Evolutionary conservation across 495 filamentous ascomycete genomes (phyloP).

Genomic region (Penicillium manginii): DNA sequence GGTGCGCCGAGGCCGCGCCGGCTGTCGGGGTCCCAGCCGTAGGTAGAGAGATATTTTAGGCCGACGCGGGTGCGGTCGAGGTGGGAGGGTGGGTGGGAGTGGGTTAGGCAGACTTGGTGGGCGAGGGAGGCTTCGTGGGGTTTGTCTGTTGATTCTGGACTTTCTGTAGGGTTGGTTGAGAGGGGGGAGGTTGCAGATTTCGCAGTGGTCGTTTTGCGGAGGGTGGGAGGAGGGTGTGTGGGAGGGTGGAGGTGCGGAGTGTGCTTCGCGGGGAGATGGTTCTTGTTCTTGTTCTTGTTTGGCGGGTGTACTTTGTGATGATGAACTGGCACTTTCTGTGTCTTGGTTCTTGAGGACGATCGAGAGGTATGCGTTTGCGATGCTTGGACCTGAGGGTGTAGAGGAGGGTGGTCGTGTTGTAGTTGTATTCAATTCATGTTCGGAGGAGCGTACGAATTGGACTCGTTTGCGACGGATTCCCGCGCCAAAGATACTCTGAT

Average conservation of each 20-base stretch:
- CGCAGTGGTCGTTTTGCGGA: conserved; percentile 40
- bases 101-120: conserved; percentile 78
- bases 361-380: conserved; percentile 70
- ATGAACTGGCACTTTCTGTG: conserved; percentile 2
- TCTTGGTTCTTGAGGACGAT: conserved; percentile 62
- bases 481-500: conserved; percentile 77
- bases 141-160: conserved; percentile 6
- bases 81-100: conserved; percentile 84
- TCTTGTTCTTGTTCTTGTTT: conserved; percentile 16
- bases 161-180: background rate
- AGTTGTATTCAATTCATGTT: conserved; percentile 47
- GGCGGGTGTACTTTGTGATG: conserved; percentile 24
- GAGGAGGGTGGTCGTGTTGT: conserved; percentile 33
- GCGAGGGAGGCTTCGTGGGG: conserved; percentile 74
- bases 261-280: conserved; percentile 16
- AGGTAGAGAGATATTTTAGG: conserved; percentile 70
- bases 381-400: conserved; percentile 36
- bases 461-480: conserved; percentile 77
- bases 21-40: conserved; percentile 89
- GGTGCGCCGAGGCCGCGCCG: conserved; percentile 69
- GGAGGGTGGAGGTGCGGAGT: conserved; percentile 23
- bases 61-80: conserved; percentile 80
- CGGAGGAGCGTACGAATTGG: conserved; percentile 75
- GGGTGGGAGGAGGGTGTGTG: conserved; percentile 12
- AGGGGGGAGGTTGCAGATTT: conserved; percentile 65